These are phyloP conservation scores for Conoideocrella luteorostrata DNA, from an alignment of 2,329 filamentous ascomycete species.

Conservation along the genomic window DNA sequence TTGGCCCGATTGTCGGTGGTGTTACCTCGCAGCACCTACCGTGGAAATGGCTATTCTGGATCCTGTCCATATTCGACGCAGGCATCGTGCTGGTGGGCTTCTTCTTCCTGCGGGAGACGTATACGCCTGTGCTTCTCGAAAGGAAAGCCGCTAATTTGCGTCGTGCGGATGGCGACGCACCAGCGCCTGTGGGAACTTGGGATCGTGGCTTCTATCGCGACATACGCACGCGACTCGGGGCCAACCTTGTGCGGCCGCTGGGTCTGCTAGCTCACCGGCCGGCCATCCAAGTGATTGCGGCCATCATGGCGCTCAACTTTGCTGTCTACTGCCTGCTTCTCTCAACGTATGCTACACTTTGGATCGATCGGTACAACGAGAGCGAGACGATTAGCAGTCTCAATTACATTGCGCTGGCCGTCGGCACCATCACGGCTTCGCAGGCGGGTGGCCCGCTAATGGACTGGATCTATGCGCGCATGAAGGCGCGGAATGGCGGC, in stretches of 20 bases:
- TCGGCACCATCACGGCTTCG: constrained; percentile 27
- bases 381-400: constrained; percentile 37
- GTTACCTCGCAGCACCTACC: constrained; percentile 55
- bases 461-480: constrained; percentile 28
- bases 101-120: constrained; percentile 51
- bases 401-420: constrained; percentile 44
- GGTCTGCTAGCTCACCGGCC: too few species aligned
- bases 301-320: too few species aligned
- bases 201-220: too few species aligned
- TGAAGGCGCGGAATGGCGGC: constrained; percentile 6
- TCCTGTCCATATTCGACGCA: constrained; percentile 52
- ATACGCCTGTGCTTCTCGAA: constrained; percentile 54
- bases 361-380: constrained; percentile 38
- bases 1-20: constrained; percentile 62
- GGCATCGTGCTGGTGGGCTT: constrained; percentile 47
- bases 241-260: too few species aligned
- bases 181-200: neutral
- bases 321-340: constrained; percentile 46
- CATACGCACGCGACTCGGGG: too few species aligned
- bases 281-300: too few species aligned
- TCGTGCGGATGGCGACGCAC: neutral
- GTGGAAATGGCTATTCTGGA: constrained; percentile 68
- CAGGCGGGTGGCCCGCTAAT: constrained; percentile 29
- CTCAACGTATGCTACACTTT: constrained; percentile 45
- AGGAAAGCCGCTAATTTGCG: constrained; percentile 24